Evolutionary conservation across 2,329 filamentous ascomycete genomes (phyloP).

Genomic region (Aureobasidium melanogenum): DNA sequence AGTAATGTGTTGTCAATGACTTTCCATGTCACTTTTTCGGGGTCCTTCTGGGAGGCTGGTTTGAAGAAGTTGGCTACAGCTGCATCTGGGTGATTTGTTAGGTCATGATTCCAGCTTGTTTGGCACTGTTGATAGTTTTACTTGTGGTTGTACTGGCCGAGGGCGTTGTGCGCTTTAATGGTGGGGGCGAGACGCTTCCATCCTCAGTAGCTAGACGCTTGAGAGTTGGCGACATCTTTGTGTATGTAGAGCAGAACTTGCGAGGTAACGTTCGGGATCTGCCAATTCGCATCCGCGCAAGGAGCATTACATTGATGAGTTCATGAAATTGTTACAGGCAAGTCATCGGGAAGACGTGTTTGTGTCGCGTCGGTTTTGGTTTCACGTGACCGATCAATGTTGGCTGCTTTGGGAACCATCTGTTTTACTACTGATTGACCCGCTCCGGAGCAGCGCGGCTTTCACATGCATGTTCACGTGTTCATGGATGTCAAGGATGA

Average conservation of each 20-base stretch:
- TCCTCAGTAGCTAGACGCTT: conserved; percentile 32
- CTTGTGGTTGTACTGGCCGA: conserved; percentile 42
- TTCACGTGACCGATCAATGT: conserved; percentile 1
- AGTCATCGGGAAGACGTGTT: background rate
- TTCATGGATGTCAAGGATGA: background rate
- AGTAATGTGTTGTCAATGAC: conserved; percentile 61
- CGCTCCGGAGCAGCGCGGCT: background rate
- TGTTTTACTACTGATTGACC: no score
- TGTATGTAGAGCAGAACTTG: background rate
- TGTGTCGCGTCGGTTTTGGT: background rate
- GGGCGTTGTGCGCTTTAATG: conserved; percentile 46
- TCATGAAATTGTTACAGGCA: background rate
- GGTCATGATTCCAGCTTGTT: background rate
- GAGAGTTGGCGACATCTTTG: conserved; percentile 14
- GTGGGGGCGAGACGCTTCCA: conserved; percentile 47
- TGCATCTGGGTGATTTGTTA: conserved; percentile 39
- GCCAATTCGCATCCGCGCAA: background rate
- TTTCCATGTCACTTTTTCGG: conserved; percentile 64
- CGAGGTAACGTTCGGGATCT: background rate
- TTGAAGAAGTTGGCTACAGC: conserved; percentile 82
- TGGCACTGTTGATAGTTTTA: conserved; percentile 17
- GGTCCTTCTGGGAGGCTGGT: conserved; percentile 73
- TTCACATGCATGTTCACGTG: conserved; percentile 2
- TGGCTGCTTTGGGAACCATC: background rate
- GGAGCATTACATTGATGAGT: background rate